Base-by-base conservation (phyloP, 345 rosid genomes). In the Mallotus nudiflorus region DNA sequence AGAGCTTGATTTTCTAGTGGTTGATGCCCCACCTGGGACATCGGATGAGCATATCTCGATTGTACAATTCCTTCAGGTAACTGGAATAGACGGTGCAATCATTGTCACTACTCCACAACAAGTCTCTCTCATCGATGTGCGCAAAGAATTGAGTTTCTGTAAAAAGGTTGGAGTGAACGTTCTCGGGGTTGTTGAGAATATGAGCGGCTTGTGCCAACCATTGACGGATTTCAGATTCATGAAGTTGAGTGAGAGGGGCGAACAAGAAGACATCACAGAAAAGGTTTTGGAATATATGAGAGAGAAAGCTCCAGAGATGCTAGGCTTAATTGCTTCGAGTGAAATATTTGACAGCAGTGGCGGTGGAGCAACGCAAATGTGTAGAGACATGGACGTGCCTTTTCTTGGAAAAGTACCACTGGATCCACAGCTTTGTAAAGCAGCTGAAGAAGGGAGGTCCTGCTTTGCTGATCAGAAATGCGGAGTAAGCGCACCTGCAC, bases 1-100 rank as follows among this genome's bases (percentile, higher is more conserved):
- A 62, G 99, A 94, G 62, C 84, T 94, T 3, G 96, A 94, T 68
- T 89, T 89, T 79, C 89, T 94, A 0, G 89, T 91, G 55, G 97
- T 94, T 20, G 98, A 94, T 73, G 93, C 98, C 13, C 98, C 98
- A 2, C 98, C 96, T 0, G 97, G 98, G 73, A 94, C 98, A 45
- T 94, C 98, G 15, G 97, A 94, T 55, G 97, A 91, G 74, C 95
- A 94, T 78, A 91, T 94, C 86, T 91, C 97, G 0, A 90, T 94
- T 12, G 97, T 90, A 37, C 97, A 91, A 77, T 91, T 86, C 82
- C 97, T 94, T 62, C 96, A 82, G 75, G 87, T 79, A 29, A 81
- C 96, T 0, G 96, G 97, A 39, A 88, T 94, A 29, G 97, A 94
- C 16, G 98, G 98, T 44, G 97, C 98, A 19, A 94, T 94, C 60